Percentiles rank a stretch among this genome's conserved stretches.
Conservation (phyloP, 257 asterid species). For the Nicotiana tomentosiformis region DNA sequence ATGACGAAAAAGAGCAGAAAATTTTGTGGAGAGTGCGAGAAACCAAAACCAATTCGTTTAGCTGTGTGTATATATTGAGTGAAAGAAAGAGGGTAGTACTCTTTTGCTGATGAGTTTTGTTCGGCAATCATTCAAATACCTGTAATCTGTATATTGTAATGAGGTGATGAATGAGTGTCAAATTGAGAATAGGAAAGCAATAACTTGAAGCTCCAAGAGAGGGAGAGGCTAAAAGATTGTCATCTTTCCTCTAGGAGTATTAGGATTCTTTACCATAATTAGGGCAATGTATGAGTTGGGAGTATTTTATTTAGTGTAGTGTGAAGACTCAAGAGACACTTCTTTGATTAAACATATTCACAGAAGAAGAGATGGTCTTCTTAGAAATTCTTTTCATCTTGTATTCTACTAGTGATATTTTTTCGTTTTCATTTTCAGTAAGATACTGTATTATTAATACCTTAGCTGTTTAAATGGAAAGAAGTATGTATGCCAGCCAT, state of each 20-base stretch:
- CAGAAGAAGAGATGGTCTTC: conserved; percentile 19
- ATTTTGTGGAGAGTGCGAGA: neutral
- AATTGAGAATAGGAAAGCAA: neutral
- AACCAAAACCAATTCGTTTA: conserved; percentile 5
- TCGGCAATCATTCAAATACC: neutral
- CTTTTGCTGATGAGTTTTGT: conserved; percentile 12
- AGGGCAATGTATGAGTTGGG: neutral
- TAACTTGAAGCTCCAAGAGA: conserved; percentile 12
- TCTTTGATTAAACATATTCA: neutral
- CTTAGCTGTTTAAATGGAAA: neutral
- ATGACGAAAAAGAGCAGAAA: neutral
- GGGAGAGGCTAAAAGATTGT: conserved; percentile 4
- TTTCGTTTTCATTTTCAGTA: neutral
- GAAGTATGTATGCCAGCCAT: neutral
- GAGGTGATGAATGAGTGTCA: conserved; percentile 15
- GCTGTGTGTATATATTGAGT: conserved; percentile 19
- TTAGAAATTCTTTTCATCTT: neutral
- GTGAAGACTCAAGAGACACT: neutral
- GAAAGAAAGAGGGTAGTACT: neutral
- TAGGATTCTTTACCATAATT: neutral
- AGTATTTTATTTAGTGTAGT: neutral
- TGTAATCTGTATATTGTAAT: conserved; percentile 18
- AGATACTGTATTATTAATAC: neutral
- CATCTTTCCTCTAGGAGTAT: neutral
- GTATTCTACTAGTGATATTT: neutral